phyloP scores from a whole-genome alignment of 306 rosid species.

The Pterocarpus santalinus region DNA sequence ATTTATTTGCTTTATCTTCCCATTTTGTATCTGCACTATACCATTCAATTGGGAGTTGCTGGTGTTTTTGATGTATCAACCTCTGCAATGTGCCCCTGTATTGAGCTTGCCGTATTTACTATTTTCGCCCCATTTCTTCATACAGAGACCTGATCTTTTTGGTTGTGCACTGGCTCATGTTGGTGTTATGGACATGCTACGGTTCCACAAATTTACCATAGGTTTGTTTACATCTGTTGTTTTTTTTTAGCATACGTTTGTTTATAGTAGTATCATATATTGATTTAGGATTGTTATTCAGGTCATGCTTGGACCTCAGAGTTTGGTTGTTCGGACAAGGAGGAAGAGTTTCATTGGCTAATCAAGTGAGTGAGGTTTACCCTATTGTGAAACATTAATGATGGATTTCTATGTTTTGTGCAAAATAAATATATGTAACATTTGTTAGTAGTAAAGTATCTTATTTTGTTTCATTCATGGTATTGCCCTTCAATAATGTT shows the following conservation, averaged over 20 bases:
- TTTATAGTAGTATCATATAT: constrained; percentile 1
- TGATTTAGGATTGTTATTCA: constrained; percentile 48
- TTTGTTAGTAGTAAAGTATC: not conserved
- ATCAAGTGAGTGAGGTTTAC: constrained; percentile 66
- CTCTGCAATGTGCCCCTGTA: constrained; percentile 15
- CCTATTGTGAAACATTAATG: constrained; percentile 15
- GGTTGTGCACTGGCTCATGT: constrained; percentile 98
- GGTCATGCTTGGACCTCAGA: constrained; percentile 99
- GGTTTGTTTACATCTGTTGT: constrained; percentile 61
- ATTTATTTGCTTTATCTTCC: constrained; percentile 1
- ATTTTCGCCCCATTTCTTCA: not conserved
- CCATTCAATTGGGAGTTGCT: constrained; percentile 28
- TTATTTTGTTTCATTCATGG: not conserved
- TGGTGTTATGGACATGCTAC: constrained; percentile 99
- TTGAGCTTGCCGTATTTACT: constrained; percentile 28
- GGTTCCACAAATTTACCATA: constrained; percentile 94
- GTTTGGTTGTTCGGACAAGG: constrained; percentile 90
- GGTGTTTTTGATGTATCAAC: not conserved
- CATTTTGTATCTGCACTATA: not conserved
- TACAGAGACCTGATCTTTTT: constrained; percentile 92
- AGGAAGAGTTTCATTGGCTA: constrained; percentile 91
- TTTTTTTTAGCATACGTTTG: not conserved
- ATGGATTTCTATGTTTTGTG: not conserved
- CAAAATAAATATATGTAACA: constrained; percentile 6
- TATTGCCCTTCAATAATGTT: too few relatives aligned